Base-by-base conservation (phyloP, 176 grass and related monocot species). In the Phoenix roebelenii region DNA sequence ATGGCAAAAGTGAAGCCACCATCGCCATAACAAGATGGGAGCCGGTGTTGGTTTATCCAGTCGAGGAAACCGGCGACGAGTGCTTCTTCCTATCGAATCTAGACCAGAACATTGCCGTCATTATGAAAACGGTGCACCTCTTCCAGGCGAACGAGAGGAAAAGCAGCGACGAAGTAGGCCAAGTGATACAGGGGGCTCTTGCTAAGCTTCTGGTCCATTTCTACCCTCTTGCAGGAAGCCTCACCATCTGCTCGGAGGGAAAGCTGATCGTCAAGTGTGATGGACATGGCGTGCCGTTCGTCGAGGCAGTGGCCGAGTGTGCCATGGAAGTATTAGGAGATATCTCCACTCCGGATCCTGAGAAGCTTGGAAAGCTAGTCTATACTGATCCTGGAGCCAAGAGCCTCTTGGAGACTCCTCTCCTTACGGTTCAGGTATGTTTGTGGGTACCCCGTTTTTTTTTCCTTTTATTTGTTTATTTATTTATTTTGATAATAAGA, bases 51-150 rank as follows among this genome's bases (percentile, higher is more conserved):
- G 71, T 82, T 20, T 54, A 79, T 19, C 74, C 75, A 0, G 61
- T 60, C 23, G 56, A 65, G 4, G 49, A 51, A 44, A 44, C 35
- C 35, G 35, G 10, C 30, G 67, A 49, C 29, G 79, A 79, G 29
- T 72, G 56, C 71, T 87, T 75, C 75, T 82, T 67, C 65, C 75
- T 87, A 58, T 82, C 79, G 22, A 87, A 82, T 75, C 71, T 79
- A 1, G 79, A 87, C 60, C 75, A 82, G 66, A 87, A 87, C 71
- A 57, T 87, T 0, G 67, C 75, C 19, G 71, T 67, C 4, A 69
- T 82, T 51, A 87, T 82, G 71, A 87, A 87, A 69, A 82, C 75
- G n/a, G 71, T 87, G 32, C 79, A 87, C 70, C 61, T 87, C 55
- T 87, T 72, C 84, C 20, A 63, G 23, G 30, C 67, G 19, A 44